Evolutionary conservation across 2,329 filamentous ascomycete species (phyloP), one percentile per base, ranked within the genome.

Genomic region (Colletotrichum eleusines): DNA sequence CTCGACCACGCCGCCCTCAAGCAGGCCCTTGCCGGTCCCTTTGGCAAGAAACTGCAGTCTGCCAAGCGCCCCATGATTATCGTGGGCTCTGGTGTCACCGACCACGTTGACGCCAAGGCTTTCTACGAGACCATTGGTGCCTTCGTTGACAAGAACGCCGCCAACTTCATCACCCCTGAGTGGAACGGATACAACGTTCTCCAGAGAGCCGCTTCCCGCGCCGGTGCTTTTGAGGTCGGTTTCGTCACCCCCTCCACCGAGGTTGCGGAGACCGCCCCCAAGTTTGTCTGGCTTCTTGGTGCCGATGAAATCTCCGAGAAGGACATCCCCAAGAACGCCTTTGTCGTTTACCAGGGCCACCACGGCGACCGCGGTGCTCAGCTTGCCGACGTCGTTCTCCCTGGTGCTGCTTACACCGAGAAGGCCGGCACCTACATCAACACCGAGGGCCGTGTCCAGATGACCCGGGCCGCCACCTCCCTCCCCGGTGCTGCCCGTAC

Each of bases 181-280:
- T 98, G 97, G 94, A 96, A 97, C 81, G 96, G 95, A 72, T 99
- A 95, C 88, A 99, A 98, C 81, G 91, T 99, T 72, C 91, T 99
- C 63, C 96, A 99, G 84, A 91, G 95, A 74, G 92, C 94, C 73
- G 96, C 96, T 71, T 98, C 96, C 73, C 92, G 95, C 76, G 92
- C 92, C 46, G 96, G 94, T 80, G 96, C 96, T 72, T 99, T 94
- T 80, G 96, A 99, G 84, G 90, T 99, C 76, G 96, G 96, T 77
- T 99, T 98, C 83, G 94, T 93, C 44, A 91, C 94, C 18, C 94
- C 95, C 59, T 97, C 94, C 20, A 84, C 90, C 1, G 89, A 90
- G 74, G 94, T 97, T 73, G 93, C 95, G 46, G 88, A 93, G 80
- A 95, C 93, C 60, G 93, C 91, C 79, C 91, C 96, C 73, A 99